Evolutionary conservation across 2,329 filamentous ascomycete genomes (phyloP).

Genomic region (Xylaria hypoxylon): DNA sequence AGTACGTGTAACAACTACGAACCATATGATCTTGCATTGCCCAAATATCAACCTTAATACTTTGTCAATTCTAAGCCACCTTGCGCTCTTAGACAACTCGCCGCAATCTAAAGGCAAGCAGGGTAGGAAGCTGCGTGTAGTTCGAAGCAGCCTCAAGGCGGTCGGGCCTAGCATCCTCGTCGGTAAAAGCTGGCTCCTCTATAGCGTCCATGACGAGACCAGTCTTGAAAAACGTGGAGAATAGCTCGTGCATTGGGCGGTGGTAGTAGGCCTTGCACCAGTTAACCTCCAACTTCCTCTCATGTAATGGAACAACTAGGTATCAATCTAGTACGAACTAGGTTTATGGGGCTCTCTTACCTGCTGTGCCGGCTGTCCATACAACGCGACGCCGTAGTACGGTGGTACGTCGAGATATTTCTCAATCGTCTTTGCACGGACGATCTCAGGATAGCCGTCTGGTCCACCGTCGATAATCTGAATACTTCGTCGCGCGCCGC

Average conservation of each 20-base stretch:
- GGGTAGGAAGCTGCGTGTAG: slow-evolving; percentile 29
- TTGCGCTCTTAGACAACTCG: slow-evolving; percentile 3
- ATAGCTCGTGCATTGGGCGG: slow-evolving; percentile 28
- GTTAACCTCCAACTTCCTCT: background rate
- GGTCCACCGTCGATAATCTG: slow-evolving; percentile 20
- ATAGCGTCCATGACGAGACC: slow-evolving; percentile 34
- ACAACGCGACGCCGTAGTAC: slow-evolving; percentile 22
- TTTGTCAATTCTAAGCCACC: background rate
- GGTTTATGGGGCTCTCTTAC: slow-evolving; percentile 4
- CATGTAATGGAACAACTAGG: background rate
- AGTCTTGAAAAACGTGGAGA: slow-evolving; percentile 28
- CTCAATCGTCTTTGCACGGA: slow-evolving; percentile 27
- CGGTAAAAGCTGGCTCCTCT: slow-evolving; percentile 27
- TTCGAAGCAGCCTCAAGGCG: slow-evolving; percentile 7
- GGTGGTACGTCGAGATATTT: slow-evolving; percentile 33
- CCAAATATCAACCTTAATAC: background rate
- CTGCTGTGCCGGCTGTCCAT: slow-evolving; percentile 32
- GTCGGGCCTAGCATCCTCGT: slow-evolving; percentile 18
- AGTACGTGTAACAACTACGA: too few species aligned
- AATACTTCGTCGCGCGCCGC: slow-evolving; percentile 19
- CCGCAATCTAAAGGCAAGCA: slow-evolving; percentile 29
- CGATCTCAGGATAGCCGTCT: slow-evolving; percentile 14
- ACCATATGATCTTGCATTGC: background rate
- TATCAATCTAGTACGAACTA: background rate
- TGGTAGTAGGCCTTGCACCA: slow-evolving; percentile 22